A percentile compares a stretch with the other conserved stretches of the same genome.
Evolutionary conservation across 371 early-diverging fungal genomes (phyloP).

Genomic region (Actinomucor elegans): DNA sequence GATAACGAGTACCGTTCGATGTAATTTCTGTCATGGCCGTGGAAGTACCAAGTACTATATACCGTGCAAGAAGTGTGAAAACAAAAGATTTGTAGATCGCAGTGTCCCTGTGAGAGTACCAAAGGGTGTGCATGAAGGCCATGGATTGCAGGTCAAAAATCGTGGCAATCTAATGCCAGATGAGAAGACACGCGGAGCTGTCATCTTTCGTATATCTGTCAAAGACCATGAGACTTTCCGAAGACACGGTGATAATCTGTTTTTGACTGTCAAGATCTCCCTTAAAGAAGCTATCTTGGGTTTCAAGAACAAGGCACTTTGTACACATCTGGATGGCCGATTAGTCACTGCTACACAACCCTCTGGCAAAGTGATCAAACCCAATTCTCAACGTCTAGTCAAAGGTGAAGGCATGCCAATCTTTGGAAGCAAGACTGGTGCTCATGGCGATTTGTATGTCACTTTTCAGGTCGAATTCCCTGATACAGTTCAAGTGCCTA

Average conservation of each 20-base stretch:
- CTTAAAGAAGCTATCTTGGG: slow-evolving; percentile 87
- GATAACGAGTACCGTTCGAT: neutral
- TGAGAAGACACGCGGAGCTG: neutral
- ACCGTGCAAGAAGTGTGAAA: neutral
- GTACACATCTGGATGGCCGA: slow-evolving; percentile 70
- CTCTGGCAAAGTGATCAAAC: neutral
- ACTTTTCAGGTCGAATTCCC: slow-evolving; percentile 6
- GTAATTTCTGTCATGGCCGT: neutral
- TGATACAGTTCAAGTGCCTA: slow-evolving; percentile 1
- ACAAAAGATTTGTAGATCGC: neutral
- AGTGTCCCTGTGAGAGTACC: neutral
- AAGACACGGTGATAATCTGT: slow-evolving; percentile 87
- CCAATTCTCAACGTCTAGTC: neutral
- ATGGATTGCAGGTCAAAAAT: neutral
- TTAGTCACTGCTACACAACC: neutral
- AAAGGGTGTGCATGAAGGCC: slow-evolving; percentile 1
- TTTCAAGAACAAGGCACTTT: slow-evolving; percentile 49
- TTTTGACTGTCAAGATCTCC: slow-evolving; percentile 57
- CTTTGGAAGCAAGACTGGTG: neutral
- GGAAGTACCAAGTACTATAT: neutral
- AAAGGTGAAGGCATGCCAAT: slow-evolving; percentile 14
- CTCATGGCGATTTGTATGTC: slow-evolving; percentile 4
- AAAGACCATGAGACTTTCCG: slow-evolving; percentile 74
- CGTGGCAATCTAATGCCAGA: slow-evolving; percentile 1
- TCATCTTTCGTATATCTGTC: neutral